Evolutionary conservation across 768 basidiomycete genomes (phyloP).

Genomic region (Boletus eberwhitei): DNA sequence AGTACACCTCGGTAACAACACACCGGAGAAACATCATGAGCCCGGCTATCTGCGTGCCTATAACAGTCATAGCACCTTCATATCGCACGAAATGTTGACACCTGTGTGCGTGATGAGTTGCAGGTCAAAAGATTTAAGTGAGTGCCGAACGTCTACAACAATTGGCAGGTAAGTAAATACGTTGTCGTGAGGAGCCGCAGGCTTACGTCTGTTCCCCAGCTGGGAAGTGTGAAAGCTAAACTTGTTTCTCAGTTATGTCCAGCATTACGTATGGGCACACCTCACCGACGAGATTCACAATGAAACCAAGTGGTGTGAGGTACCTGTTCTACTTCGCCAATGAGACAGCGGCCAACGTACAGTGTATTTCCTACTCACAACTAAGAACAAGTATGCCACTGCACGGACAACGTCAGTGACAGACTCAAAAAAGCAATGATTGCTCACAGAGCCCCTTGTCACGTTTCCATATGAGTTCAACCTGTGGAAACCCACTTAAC

Average conservation of each 20-base stretch:
- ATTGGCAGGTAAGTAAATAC: neutral
- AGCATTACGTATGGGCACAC: neutral
- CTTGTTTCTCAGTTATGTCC: neutral
- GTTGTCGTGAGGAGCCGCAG: neutral
- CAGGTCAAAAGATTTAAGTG: neutral
- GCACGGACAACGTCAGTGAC: neutral
- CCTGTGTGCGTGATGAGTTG: conserved; percentile 22
- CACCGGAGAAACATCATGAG: conserved; percentile 46
- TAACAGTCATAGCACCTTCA: conserved; percentile 45
- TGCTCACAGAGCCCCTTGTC: conserved; percentile 33
- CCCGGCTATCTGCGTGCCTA: conserved; percentile 38
- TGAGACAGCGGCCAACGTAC: neutral
- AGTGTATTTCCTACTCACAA: conserved; percentile 26
- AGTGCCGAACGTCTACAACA: conserved; percentile 11
- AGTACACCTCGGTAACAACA: conserved; percentile 1
- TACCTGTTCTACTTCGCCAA: conserved; percentile 53
- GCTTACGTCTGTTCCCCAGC: conserved; percentile 15
- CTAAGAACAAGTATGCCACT: conserved; percentile 37
- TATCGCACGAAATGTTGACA: conserved; percentile 48
- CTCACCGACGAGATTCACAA: conserved; percentile 47
- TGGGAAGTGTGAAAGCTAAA: conserved; percentile 16
- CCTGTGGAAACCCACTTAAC: conserved; percentile 15
- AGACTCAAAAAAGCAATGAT: neutral
- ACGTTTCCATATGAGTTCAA: conserved; percentile 38
- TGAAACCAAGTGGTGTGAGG: conserved; percentile 59